Conservation (phyloP, 345 rosid genomes). For the Pistacia atlantica region DNA sequence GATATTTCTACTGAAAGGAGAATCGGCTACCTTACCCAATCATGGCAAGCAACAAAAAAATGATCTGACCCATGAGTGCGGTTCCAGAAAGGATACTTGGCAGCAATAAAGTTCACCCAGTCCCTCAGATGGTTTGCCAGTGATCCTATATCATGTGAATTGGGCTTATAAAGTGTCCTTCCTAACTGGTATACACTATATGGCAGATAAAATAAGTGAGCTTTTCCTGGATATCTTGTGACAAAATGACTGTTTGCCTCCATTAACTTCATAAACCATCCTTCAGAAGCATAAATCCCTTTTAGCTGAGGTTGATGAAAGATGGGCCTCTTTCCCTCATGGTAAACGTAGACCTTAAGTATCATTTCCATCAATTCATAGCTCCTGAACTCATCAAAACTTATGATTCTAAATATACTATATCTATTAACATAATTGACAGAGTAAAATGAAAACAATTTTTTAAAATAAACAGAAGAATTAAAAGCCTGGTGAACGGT, state of each 20-base stretch:
- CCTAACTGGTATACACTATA: slow-evolving; percentile 80
- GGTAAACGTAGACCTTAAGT: slow-evolving; percentile 76
- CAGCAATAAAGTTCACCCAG: slow-evolving; percentile 63
- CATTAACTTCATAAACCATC: slow-evolving; percentile 94
- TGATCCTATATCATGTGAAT: slow-evolving; percentile 73
- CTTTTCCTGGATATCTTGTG: slow-evolving; percentile 72
- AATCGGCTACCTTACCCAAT: slow-evolving; percentile 64
- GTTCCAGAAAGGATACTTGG: slow-evolving; percentile 89
- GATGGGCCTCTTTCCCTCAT: slow-evolving; percentile 72
- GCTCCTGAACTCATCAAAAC: slow-evolving; percentile 52
- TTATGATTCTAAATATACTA: neutral
- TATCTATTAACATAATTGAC: neutral
- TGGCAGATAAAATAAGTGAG: slow-evolving; percentile 90
- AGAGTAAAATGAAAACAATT: neutral
- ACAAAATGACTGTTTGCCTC: slow-evolving; percentile 70
- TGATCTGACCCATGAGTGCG: slow-evolving; percentile 90
- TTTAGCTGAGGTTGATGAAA: slow-evolving; percentile 71
- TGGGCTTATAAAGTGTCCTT: slow-evolving; percentile 54
- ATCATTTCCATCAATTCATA: slow-evolving; percentile 89
- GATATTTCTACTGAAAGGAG: neutral
- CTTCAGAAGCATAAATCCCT: slow-evolving; percentile 96
- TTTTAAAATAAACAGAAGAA: neutral
- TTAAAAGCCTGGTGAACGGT: neutral
- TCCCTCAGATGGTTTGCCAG: slow-evolving; percentile 60
- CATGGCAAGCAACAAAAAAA: slow-evolving; percentile 96